Percentiles rank a stretch among this genome's conserved stretches.
These are phyloP conservation scores for Candida railenensis DNA, from an alignment of 805 yeast genomes.

Conservation along the genomic window DNA sequence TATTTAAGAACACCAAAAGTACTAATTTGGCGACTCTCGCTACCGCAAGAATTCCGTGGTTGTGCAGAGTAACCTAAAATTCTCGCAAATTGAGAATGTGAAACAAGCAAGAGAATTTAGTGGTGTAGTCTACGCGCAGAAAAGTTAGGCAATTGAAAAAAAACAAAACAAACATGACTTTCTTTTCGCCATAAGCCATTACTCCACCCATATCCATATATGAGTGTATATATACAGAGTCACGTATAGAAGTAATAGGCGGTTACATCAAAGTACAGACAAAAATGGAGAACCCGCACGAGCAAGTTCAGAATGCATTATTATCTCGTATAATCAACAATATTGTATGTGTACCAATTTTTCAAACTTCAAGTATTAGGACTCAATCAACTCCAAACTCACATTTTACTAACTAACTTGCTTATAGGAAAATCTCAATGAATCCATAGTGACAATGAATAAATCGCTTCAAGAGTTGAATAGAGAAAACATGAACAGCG, in stretches of 20 bases:
- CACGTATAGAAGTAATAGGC: neutral
- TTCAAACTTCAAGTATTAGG: no score
- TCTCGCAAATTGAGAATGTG: neutral
- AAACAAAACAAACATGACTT: neutral
- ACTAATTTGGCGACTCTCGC: neutral
- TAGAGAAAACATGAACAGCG: conserved; percentile 65
- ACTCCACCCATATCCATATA: neutral
- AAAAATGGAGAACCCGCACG: conserved; percentile 82
- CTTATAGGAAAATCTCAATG: conserved; percentile 63
- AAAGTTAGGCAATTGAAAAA: neutral
- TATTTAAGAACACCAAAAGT: neutral
- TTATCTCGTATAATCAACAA: conserved; percentile 74
- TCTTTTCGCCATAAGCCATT: neutral
- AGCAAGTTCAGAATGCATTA: conserved; percentile 73
- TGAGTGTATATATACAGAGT: neutral
- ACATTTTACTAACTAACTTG: neutral
- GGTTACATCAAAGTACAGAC: neutral
- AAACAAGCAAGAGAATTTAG: conserved; percentile 1
- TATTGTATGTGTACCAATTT: conserved; percentile 67
- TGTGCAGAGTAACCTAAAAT: no score
- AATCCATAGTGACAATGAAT: conserved; percentile 65
- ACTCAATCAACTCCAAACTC: no score
- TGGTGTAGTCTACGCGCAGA: neutral
- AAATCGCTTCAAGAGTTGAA: conserved; percentile 60
- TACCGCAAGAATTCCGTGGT: neutral